Conservation (phyloP, 1,284 basidiomycete genomes). For the Ceratobasidium sp. region DNA sequence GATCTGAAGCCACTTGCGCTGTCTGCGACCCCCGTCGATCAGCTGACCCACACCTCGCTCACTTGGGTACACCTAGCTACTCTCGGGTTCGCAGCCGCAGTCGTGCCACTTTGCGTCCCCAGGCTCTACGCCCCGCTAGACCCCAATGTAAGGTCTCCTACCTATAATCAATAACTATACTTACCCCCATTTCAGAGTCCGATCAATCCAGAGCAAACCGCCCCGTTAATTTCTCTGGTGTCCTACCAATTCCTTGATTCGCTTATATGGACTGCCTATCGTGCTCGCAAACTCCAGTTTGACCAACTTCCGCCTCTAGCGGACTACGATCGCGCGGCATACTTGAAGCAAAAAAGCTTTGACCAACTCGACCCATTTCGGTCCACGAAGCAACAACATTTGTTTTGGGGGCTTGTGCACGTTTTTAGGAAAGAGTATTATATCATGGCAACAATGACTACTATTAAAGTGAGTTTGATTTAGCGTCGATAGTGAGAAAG, state of each 20-base stretch:
- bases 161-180: neutral
- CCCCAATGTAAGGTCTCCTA: constrained; percentile 52
- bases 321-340: constrained; percentile 48
- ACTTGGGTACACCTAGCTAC: constrained; percentile 49
- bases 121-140: constrained; percentile 47
- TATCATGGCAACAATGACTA: constrained; percentile 4
- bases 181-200: constrained; percentile 26
- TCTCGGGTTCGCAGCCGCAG: constrained; percentile 47
- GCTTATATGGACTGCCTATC: constrained; percentile 54
- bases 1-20: constrained; percentile 50
- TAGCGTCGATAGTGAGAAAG: too few relatives aligned
- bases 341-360: constrained; percentile 37
- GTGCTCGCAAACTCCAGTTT: constrained; percentile 48
- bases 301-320: constrained; percentile 49
- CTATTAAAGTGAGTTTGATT: constrained; percentile 20
- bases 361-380: constrained; percentile 47
- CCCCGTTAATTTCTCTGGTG: constrained; percentile 56
- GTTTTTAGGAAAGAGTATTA: constrained; percentile 48
- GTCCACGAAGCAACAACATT: constrained; percentile 13
- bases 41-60: constrained; percentile 47
- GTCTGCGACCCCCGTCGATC: constrained; percentile 30
- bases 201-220: constrained; percentile 59
- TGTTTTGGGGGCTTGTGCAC: constrained; percentile 48
- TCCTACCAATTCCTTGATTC: constrained; percentile 58
- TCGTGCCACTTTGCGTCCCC: constrained; percentile 50